Conservation (phyloP, 75 land plant species). For the Picea sitchensis region DNA sequence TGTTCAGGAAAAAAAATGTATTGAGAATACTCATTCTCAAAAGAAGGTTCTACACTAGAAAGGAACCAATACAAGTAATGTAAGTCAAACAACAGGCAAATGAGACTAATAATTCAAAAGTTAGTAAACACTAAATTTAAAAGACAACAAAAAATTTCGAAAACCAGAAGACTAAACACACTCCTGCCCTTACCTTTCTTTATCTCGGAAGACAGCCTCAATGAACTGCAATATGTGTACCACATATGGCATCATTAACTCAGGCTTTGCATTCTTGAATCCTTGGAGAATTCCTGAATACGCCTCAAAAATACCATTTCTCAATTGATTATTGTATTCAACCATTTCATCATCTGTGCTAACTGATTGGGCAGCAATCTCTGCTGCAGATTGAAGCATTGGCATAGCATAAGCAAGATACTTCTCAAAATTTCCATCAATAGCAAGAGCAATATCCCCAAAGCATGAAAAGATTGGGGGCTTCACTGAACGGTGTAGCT, state of each 20-base stretch:
- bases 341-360: constrained; percentile 68
- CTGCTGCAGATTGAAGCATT: constrained; percentile 77
- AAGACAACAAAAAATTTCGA: constrained; percentile 13
- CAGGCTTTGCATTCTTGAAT: constrained; percentile 66
- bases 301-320: constrained; percentile 85
- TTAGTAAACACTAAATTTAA: too few relatives aligned
- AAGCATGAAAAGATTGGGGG: constrained; percentile 79
- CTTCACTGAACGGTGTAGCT: constrained; percentile 62
- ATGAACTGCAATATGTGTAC: constrained; percentile 62
- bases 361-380: constrained; percentile 47
- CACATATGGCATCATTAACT: constrained; percentile 69
- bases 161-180: too few relatives aligned
- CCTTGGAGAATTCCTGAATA: constrained; percentile 85
- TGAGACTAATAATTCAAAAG: too few relatives aligned
- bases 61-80: too few relatives aligned
- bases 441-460: constrained; percentile 79
- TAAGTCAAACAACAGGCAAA: too few relatives aligned
- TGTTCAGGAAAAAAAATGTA: too few relatives aligned
- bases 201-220: constrained; percentile 62
- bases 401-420: constrained; percentile 57
- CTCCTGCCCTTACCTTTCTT: constrained; percentile 40
- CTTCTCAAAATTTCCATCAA: constrained; percentile 63
- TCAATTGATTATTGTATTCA: constrained; percentile 82
- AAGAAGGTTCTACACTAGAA: too few relatives aligned
- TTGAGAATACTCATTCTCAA: too few relatives aligned